Base-by-base conservation (phyloP, 2,329 filamentous ascomycete species). In the Elsinoe ampelina region DNA sequence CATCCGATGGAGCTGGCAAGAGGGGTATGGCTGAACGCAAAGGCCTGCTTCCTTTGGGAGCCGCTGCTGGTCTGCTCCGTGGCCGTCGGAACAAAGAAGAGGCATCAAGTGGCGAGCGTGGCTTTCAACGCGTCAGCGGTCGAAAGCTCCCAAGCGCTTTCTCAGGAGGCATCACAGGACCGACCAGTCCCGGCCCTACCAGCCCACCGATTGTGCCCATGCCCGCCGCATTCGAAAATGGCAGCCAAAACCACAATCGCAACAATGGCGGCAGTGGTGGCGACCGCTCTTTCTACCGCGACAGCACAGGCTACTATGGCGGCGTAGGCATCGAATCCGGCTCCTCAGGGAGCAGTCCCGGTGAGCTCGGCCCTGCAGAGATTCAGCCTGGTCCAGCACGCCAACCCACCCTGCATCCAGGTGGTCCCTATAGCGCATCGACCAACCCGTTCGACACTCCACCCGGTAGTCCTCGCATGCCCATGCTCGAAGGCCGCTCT, bases 111-210 rank as follows among this genome's bases (percentile, higher is more conserved):
- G 48, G 60, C 20, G 73, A 77, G 62, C 70, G 71, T 19, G 71
- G 74, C 55, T 77, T 77, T 60, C 72, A 75, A 45, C 66, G 73
- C 7, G 69, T 77, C 10, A 75, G 74, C 1, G 75, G 75, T 13
- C 73, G 75, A 47, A 77, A 77, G 61, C 67, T 77, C 1, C 75
- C 75, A 1, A 76, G 73, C 15, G 71, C 70, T 8, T 77, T 75
- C 65, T 76, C 74, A 58, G 70, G 72, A 57, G 75, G 75, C 57
- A 74, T 76, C 72, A 73, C 34, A 12, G 52, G 52, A n/a, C 52
- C 52, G 12, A 12, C 20, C 10, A 38, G n/a, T 7, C 58, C 60
- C 20, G 32, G 38, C 41, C 36, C 41, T 12, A 22, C 55, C 19
- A 58, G 34, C 54, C 60, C 59, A 42, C 61, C 61, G 2, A 59